phyloP scores from a whole-genome alignment of 2,329 filamentous ascomycete genomes.

The Sporothrix brasiliensis region DNA sequence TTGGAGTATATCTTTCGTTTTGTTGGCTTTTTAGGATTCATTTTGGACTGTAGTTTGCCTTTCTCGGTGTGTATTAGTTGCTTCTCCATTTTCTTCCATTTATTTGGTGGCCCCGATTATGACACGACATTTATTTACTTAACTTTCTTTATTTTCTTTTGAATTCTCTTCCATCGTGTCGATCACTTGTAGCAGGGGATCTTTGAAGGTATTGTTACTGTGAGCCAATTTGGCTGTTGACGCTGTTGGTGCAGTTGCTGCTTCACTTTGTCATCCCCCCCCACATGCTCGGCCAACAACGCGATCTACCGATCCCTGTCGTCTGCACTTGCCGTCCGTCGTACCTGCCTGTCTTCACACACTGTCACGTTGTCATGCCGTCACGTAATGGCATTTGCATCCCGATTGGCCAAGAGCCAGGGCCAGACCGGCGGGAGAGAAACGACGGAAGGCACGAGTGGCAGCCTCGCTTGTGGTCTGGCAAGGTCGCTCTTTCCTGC shows the following conservation, averaged over 20 bases:
- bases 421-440: neutral
- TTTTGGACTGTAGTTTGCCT: constrained; percentile 4
- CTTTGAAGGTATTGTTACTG: neutral
- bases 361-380: neutral
- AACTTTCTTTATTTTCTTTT: no score
- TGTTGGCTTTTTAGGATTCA: neutral
- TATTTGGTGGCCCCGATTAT: neutral
- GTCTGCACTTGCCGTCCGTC: neutral
- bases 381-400: constrained; percentile 26
- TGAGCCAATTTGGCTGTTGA: neutral
- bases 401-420: constrained; percentile 13
- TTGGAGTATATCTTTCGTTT: constrained; percentile 1
- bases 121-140: neutral
- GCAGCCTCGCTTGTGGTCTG: constrained; percentile 12
- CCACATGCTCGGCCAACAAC: constrained; percentile 6
- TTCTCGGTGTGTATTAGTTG: neutral
- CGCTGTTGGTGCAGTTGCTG: neutral
- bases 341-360: neutral
- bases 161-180: neutral
- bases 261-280: neutral
- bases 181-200: neutral
- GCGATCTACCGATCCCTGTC: neutral
- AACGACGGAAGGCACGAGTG: neutral
- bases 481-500: neutral
- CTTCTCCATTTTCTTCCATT: neutral